Evolutionary conservation across 1,284 basidiomycete genomes (phyloP), one percentile per base, ranked within the genome.

Genomic region (Papiliotrema flavescens): DNA sequence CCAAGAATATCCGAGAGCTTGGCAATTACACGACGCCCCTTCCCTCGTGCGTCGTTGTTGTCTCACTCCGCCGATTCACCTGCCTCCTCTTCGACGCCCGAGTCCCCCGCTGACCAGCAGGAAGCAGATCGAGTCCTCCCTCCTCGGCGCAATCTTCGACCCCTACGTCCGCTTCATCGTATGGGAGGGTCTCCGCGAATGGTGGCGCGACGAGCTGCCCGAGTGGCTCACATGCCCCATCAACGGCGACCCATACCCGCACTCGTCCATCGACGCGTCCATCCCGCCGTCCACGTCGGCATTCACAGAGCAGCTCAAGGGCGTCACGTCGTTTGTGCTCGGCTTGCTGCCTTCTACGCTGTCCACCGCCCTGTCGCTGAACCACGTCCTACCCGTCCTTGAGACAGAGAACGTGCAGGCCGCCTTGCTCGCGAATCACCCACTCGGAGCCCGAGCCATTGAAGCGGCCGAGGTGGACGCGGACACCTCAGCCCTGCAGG

Each of bases 121-220:
- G 14, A 69, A 69, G 54, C 79, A 84, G 44, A 82, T 95, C 61
- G 92, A 95, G 73, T 75, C 74, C 35, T 78, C 84, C n/a, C 81
- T 95, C 11, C 83, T 82, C 19, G 89, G 85, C 15, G 82, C 88
- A 4, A 89, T 89, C 66, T 95, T 94, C 71, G 91, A 95, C 76
- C 83, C 90, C 0, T 93, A 89, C 74, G 81, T 95, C 53, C 86
- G 92, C 26, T 89, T 85, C 59, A 84, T 95, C 60, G 83, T 93
- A 68, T 84, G 83, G 80, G 90, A 96, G 63, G 92, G 91, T 32
- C 75, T 91, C 37, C 76, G 85, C 23, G 77, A 80, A 54, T 79
- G 80, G 65, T 92, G 88, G 85, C 71, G 78, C 11, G 75, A 80
- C 54, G 82, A 88, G 36, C 68, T 81, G 1, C 57, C 57, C 26